These are phyloP conservation scores for Orbilia blumenaviensis DNA, from an alignment of 2,329 filamentous ascomycete genomes.

Conservation along the genomic window DNA sequence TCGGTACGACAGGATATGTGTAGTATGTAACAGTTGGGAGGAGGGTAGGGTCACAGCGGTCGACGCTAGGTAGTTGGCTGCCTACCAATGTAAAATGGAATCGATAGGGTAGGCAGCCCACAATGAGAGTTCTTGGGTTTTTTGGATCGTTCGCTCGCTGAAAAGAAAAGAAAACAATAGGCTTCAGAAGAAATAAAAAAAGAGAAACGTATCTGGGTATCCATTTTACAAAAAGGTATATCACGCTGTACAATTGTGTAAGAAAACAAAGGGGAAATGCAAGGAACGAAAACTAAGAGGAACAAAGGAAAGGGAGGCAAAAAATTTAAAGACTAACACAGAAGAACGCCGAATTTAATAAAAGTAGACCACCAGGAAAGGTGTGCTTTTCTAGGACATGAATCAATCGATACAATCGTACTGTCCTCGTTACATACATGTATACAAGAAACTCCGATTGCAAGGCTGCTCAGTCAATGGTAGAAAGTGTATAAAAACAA, in stretches of 20 bases:
- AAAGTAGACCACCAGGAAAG: background rate
- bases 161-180: background rate
- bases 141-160: slow-evolving; percentile 6
- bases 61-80: slow-evolving; percentile 4
- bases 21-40: slow-evolving; percentile 2
- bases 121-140: background rate
- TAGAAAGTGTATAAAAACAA: slow-evolving; percentile 7
- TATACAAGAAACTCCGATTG: slow-evolving; percentile 16
- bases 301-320: slow-evolving; percentile 2
- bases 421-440: slow-evolving; percentile 27
- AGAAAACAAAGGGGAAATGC: slow-evolving; percentile 17
- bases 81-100: background rate
- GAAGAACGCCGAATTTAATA: slow-evolving; percentile 12
- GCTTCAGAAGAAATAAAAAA: background rate
- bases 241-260: slow-evolving; percentile 14
- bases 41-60: background rate
- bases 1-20: slow-evolving; percentile 12
- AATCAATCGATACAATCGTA: slow-evolving; percentile 21
- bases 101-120: background rate
- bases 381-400: slow-evolving; percentile 8
- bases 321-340: background rate
- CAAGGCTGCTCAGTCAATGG: background rate
- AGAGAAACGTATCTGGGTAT: slow-evolving; percentile 20
- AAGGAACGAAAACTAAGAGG: background rate
- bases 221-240: slow-evolving; percentile 14